Evolutionary conservation across 2,329 filamentous ascomycete species (phyloP), one percentile per base, ranked within the genome.

Genomic region (Aspergillus persii): DNA sequence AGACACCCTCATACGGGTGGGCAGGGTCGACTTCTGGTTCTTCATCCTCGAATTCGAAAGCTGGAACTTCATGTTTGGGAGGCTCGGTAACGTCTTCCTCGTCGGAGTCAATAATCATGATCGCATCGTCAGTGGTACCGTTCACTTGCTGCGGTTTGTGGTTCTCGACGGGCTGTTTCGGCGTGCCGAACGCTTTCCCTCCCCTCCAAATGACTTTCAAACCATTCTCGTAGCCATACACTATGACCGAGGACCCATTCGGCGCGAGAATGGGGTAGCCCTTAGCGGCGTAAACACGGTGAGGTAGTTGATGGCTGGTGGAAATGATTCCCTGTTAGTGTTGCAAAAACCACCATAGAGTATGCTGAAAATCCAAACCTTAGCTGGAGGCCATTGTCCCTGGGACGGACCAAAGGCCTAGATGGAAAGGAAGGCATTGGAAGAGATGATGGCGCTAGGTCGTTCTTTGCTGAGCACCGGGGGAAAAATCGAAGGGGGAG

Each of bases 131-230:
- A 36, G 66, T 65, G 50, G 58, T 69, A 33, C 60, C 65, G 53
- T 65, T 69, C 5, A 57, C 26, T 49, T 70, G 68, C 55, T 65
- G 59, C 31, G 61, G 56, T 50, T 66, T 72, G 18, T 62, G 60
- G 31, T 63, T 75, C 58, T 52, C 26, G 67, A 62, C 59, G 3
- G 65, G 51, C 39, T 69, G 58, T 61, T 73, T 69, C 41, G 67
- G 57, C 29, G 64, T 59, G 36, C 80, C 80, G 57, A 84, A 78
- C 1, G 76, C 73, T 31, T 76, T 78, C 3, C 86, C 86, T 48
- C 85, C 85, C 71, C 83, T 79, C 86, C 86, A 89, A 31, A 86
- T 65, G 52, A 88, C 73, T 58, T 81, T 80, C 26, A 89, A 65
- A 4, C 86, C 86, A 47, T 77, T 78, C 47, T 83, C 81, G 63